Evolutionary conservation across 306 rosid species (phyloP), one percentile per base, ranked within the genome.

Genomic region (Citrullus amarus): DNA sequence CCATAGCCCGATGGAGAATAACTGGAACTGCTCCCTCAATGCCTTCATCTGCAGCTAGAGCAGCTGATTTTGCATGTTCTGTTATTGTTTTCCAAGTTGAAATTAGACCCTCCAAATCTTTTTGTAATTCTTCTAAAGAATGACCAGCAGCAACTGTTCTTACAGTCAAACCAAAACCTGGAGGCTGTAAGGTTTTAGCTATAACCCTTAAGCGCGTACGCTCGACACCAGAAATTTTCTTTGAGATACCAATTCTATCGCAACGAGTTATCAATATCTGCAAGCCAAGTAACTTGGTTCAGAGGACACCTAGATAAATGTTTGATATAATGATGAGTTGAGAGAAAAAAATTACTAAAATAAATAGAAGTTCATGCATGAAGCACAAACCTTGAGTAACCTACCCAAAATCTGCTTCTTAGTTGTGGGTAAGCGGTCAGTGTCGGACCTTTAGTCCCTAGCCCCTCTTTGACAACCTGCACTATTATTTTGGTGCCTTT

Each of bases 21-120:
- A 86, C 86, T 43, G 99, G 99, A 84, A 95, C 86, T 46, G 99
- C 93, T 83, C 99, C 99, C 76, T 91, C 96, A 46, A 92, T 88
- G 54, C 99, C 97, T 91, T 95, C 99, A 87, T 92, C 99, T 59
- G 93, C 97, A 80, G 99, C 99, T 83, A 95, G 96, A 83, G 99
- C 87, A 30, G 92, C 90, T 73, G 96, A 92, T 81, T 92, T 89
- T 80, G 99, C 99, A 76, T 95, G 87, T 78, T 95, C 99, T 74
- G 80, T 80, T 77, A 95, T 92, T 86, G 46, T 85, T 85, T 92
- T 91, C 99, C 99, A 95, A 59, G 97, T 91, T 65, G 88, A 88
- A 81, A 92, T 88, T 79, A 95, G 84, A 69, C 93, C 93, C 75
- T 91, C 91, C 67, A 95, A 88, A 84, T 95, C 99, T 81, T 88